Conservation (phyloP, 2,329 filamentous ascomycete genomes). For the Chrysoporthe cubensis region DNA sequence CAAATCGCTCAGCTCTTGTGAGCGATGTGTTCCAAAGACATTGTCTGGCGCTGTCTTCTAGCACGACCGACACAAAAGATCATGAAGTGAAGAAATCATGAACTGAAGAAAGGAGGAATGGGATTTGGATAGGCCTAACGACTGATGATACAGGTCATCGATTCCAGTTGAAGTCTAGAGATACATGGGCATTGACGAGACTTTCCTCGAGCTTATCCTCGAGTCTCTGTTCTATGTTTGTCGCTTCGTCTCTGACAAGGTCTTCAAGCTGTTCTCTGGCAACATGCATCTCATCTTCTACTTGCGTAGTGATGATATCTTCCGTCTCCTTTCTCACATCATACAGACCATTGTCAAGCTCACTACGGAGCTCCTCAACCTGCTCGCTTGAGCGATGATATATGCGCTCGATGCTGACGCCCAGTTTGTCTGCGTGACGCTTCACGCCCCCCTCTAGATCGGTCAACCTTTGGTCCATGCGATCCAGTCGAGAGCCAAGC, state of each 20-base stretch:
- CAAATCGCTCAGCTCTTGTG: no score
- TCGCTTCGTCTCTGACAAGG: constrained; percentile 15
- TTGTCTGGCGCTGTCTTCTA: no score
- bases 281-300: constrained; percentile 21
- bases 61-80: no score
- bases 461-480: constrained; percentile 17
- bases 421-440: constrained; percentile 10
- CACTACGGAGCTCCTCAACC: constrained; percentile 10
- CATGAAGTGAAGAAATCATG: no score
- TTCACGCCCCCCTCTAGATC: constrained; percentile 11
- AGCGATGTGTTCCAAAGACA: no score
- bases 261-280: constrained; percentile 18
- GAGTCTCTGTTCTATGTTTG: constrained; percentile 10
- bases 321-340: constrained; percentile 20
- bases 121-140: no score
- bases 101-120: no score
- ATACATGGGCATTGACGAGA: constrained; percentile 12
- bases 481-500: constrained; percentile 14
- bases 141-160: not conserved
- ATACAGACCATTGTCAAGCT: constrained; percentile 17
- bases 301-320: constrained; percentile 10
- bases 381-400: constrained; percentile 18
- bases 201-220: constrained; percentile 10
- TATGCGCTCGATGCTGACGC: not conserved
- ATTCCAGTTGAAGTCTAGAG: constrained; percentile 19